phyloP scores from a whole-genome alignment of 805 yeast species.

The Maudiozyma serrabonitensis region DNA sequence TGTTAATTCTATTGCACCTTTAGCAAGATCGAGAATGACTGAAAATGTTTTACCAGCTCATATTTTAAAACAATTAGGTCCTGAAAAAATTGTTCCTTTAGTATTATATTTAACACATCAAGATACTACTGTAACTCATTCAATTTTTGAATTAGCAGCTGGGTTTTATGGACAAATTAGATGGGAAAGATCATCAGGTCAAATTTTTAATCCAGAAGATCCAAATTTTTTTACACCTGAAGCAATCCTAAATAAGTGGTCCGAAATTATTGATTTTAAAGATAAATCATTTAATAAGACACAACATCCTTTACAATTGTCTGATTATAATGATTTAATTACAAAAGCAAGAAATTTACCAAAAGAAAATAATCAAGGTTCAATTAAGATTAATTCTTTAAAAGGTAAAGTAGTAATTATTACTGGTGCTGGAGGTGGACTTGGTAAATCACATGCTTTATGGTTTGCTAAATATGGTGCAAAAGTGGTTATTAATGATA shows the following conservation, averaged over 20 bases:
- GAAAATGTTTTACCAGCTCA: conserved; percentile 82
- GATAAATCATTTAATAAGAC: conserved; percentile 44
- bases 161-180: conserved; percentile 86
- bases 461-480: conserved; percentile 88
- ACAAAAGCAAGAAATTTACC: conserved; percentile 43
- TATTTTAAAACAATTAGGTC: conserved; percentile 65
- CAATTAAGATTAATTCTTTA: conserved; percentile 43
- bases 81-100: conserved; percentile 87
- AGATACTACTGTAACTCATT: conserved; percentile 50
- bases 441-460: conserved; percentile 84
- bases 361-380: conserved; percentile 45
- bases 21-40: conserved; percentile 95
- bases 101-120: conserved; percentile 75
- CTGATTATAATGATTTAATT: conserved; percentile 58
- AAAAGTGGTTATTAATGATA: conserved; percentile 87
- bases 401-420: conserved; percentile 79
- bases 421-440: conserved; percentile 93
- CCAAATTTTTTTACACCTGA: conserved; percentile 67
- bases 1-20: conserved; percentile 84
- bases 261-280: conserved; percentile 53
- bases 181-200: conserved; percentile 92
- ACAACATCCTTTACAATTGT: conserved; percentile 61
- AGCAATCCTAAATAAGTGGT: conserved; percentile 60
- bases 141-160: conserved; percentile 87
- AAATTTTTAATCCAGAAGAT: conserved; percentile 62